phyloP scores from a whole-genome alignment of 179 eudicot species.

The Carnegiea gigantea region DNA sequence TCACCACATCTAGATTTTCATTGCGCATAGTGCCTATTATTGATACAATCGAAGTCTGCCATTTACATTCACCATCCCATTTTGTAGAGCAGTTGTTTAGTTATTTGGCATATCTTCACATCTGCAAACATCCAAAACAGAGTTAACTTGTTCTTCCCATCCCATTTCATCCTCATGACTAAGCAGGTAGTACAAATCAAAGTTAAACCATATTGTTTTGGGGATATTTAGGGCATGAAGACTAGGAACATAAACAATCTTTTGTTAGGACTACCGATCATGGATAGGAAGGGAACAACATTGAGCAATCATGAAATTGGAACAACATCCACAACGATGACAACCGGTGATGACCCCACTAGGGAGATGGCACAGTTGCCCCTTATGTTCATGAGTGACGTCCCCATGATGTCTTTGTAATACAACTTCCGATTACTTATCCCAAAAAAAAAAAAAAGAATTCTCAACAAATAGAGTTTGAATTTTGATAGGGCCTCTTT shows the following conservation, averaged over 20 bases:
- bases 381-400: too few species aligned
- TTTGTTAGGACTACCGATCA: not conserved
- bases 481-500: too few species aligned
- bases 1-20: not conserved
- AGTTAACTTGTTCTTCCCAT: not conserved
- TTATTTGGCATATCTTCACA: not conserved
- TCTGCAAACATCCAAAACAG: not conserved
- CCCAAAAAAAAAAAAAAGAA: too few species aligned
- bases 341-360: not conserved
- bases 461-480: too few species aligned
- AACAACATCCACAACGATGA: not conserved
- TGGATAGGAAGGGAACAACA: not conserved
- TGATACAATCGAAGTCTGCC: not conserved
- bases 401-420: too few species aligned
- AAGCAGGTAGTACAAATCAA: not conserved
- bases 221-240: not conserved
- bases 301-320: not conserved
- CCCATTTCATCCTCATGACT: not conserved
- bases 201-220: not conserved
- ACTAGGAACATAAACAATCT: not conserved
- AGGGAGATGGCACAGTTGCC: too few species aligned
- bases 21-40: not conserved
- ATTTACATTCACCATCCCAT: not conserved
- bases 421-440: too few species aligned
- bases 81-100: not conserved